These are phyloP conservation scores for Phytophthora megakarya DNA, from an alignment of 352 stramenopile genomes.

Conservation along the genomic window DNA sequence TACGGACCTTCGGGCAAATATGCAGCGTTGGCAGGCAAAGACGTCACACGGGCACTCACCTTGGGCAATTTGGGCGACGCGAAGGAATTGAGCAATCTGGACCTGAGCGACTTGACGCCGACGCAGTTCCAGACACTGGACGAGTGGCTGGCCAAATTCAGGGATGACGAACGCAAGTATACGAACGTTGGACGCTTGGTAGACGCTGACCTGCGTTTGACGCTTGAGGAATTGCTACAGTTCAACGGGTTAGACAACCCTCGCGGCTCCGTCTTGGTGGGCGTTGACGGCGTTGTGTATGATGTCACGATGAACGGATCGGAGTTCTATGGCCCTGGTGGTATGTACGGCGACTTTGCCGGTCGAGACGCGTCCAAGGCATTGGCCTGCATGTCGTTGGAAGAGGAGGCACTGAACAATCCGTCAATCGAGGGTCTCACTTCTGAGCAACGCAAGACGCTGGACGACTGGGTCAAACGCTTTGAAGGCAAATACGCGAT, in stretches of 20 bases:
- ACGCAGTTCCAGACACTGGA: constrained; percentile 45
- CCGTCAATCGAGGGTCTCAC: constrained; percentile 80
- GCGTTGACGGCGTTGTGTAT: constrained; percentile 88
- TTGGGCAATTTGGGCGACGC: constrained; percentile 84
- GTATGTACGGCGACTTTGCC: constrained; percentile 93
- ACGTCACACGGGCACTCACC: constrained; percentile 90
- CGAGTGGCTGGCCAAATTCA: constrained; percentile 88
- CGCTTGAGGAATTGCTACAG: constrained; percentile 64
- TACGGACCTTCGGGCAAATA: constrained; percentile 92
- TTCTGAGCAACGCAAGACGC: constrained; percentile 82
- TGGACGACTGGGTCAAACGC: constrained; percentile 94
- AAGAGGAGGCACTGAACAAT: constrained; percentile 88
- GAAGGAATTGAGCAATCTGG: constrained; percentile 54
- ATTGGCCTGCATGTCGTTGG: constrained; percentile 95
- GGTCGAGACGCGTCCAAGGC: constrained; percentile 93
- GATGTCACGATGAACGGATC: constrained; percentile 91
- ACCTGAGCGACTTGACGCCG: constrained; percentile 50
- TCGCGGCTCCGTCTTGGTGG: constrained; percentile 89
- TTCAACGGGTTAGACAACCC: constrained; percentile 74
- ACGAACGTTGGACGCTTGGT: constrained; percentile 90
- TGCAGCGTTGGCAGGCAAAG: constrained; percentile 87
- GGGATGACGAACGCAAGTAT: constrained; percentile 85
- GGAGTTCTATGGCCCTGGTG: constrained; percentile 91
- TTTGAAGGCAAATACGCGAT: constrained; percentile 94
- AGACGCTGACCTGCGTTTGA: constrained; percentile 43